Evolutionary conservation across 352 stramenopile species (phyloP), one percentile per base, ranked within the genome.

Genomic region (Phytophthora aleatoria): DNA sequence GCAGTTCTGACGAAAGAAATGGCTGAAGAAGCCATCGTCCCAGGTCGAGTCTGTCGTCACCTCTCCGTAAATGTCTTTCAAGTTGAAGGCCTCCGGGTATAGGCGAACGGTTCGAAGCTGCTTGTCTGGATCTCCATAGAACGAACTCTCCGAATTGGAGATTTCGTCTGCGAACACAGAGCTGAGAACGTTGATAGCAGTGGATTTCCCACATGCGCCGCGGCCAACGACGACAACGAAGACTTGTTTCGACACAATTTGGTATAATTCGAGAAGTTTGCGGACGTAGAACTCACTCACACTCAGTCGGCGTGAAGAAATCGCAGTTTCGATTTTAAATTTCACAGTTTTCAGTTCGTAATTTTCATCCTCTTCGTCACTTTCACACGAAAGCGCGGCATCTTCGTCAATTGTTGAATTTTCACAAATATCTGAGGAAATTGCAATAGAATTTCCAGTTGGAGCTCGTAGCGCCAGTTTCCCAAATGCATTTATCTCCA

Each of bases 231-330:
- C 54, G n/a, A 90, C 59, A 11, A 73, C 81, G 16, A 89, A 49
- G 4, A 78, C 61, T 3, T 69, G 68, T 15, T 58, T 67, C 24
- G 36, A 69, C 8, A 81, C 66, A 12, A 90, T 50, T 41, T 87
- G 69, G 36, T 88, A 82, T n/a, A 90, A 24, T 20, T 92, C 81
- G 24, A 85, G 48, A 5, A 90, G 33, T 64, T 91, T 92, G 1
- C 81, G 67, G 3, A 85, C 24, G 45, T 87, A 82, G 5, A 68
- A 77, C 28, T 85, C 74, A 28, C 63, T 83, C 5, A 69, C 51
- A 38, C 66, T 68, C 27, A 84, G 59, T 43, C 64, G 57, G 27
- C 55, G 64, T 13, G 63, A 48, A 26, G 15, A 31, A 24, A 87
- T 67, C 10, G 53, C 57, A 8, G 44, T 58, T 50, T 81, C 42